Base-by-base conservation (phyloP, 441 rosid genomes). In the Melastoma candidum region DNA sequence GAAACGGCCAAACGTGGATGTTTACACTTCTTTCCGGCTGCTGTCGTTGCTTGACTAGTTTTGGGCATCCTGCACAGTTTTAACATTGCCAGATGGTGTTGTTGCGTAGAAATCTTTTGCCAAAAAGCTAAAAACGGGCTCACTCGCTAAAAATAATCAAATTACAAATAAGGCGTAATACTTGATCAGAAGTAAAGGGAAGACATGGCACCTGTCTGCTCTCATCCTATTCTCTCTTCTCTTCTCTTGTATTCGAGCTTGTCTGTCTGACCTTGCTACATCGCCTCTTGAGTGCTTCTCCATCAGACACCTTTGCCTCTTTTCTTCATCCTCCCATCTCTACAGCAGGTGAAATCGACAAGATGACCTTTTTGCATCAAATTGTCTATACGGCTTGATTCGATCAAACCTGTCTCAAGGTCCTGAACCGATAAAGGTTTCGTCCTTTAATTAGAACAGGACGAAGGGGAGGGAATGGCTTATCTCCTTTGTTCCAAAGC, bases 401-500 rank as follows among this genome's bases (percentile, higher is more conserved):
- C 14, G 12, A 17, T 11, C 44, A 12, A 65, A 80, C 87, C 80
- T 83, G 83, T 67, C 87, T 78, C 72, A 71, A 53, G 54, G 81
- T 83, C 58, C 68, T 51, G 47, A 74, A 57, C 43, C 82, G 65
- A 58, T 78, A 83, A 29, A 80, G 74, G 50, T 83, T 83, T 49
- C 83, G 74, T 51, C 90, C 87, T 62, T 80, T 83, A 51, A 83
- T 71, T 47, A 78, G 66, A n/a, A 83, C 74, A 11, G 83, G 87
- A 63, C 63, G 77, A 68, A 83, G 84, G 39, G 84, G 81, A 54
- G 77, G 73, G 48, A 69, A 66, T 44, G 84, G 79, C 56, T 74
- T 83, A 62, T 69, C 74, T 61, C 90, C 87, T 73, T 68, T 76
- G 73, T 84, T 78, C 90, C 87, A 83, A 3, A 83, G 78, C 57